phyloP scores from a whole-genome alignment of 495 filamentous ascomycete genomes.

The Acidiella bohemica region DNA sequence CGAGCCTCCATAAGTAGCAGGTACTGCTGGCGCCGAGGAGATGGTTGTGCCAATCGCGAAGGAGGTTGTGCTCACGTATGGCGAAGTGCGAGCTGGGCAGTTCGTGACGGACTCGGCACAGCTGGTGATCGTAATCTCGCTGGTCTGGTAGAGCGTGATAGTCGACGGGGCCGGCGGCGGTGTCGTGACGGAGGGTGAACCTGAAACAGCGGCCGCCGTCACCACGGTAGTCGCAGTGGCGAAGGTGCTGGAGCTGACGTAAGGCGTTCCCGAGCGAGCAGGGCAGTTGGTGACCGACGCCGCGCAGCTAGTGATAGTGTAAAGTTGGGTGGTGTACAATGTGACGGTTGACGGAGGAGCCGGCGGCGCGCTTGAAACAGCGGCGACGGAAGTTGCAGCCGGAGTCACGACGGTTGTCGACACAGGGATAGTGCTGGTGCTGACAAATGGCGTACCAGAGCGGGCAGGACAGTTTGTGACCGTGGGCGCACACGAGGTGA shows the following conservation, averaged over 20 bases:
- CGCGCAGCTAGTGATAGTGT: slow-evolving; percentile 25
- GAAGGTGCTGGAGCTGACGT: no score
- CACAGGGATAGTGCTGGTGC: background rate
- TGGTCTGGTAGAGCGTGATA: no score
- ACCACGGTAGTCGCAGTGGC: no score
- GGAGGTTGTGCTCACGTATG: slow-evolving; percentile 26
- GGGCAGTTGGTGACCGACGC: background rate
- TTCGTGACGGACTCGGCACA: no score
- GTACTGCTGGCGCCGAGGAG: slow-evolving; percentile 7
- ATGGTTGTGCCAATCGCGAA: slow-evolving; percentile 42
- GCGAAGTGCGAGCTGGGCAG: slow-evolving; percentile 30
- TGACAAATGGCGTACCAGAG: slow-evolving; percentile 3
- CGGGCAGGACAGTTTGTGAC: slow-evolving; percentile 21
- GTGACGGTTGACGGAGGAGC: slow-evolving; percentile 14
- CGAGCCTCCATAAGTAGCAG: slow-evolving; percentile 24
- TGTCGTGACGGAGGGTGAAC: no score
- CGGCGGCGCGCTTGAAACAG: background rate
- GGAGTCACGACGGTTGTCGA: slow-evolving; percentile 11
- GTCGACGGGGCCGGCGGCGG: no score
- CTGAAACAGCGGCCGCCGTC: no score
- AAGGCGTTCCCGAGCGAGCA: background rate
- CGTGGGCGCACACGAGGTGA: slow-evolving; percentile 9
- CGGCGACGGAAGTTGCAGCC: background rate
- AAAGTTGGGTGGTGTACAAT: slow-evolving; percentile 19
- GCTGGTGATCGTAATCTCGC: no score